phyloP scores from a whole-genome alignment of 305 asterid species.

The Ilex paraguariensis region DNA sequence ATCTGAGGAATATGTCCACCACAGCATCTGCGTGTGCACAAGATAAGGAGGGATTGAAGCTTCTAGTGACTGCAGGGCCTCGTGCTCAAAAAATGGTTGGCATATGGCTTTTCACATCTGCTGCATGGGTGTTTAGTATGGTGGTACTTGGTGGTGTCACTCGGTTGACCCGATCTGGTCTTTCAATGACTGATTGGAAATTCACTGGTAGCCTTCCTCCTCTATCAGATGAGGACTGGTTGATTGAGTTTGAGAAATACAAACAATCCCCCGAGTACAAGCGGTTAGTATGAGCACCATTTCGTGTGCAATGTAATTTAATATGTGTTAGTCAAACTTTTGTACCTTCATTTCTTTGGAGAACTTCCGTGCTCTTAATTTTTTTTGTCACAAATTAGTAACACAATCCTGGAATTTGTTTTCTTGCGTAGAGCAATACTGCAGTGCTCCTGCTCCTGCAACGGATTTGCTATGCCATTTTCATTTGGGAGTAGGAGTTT shows the following conservation, averaged over 20 bases:
- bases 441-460: too few relatives aligned
- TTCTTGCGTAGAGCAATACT: neutral
- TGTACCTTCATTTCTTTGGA: too few relatives aligned
- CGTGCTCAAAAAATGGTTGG: conserved; percentile 80
- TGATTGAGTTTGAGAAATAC: conserved; percentile 75
- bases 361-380: too few relatives aligned
- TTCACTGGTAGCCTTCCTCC: conserved; percentile 82
- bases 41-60: conserved; percentile 49
- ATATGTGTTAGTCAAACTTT: too few relatives aligned
- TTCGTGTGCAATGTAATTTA: conserved; percentile 1
- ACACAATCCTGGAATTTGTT: too few relatives aligned
- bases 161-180: conserved; percentile 77
- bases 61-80: conserved; percentile 74
- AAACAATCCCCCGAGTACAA: conserved; percentile 82
- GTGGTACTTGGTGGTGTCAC: conserved; percentile 92
- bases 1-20: conserved; percentile 50
- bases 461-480: too few relatives aligned
- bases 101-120: conserved; percentile 77
- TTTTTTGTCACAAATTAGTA: too few relatives aligned
- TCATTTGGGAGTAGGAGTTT: neutral
- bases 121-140: conserved; percentile 94
- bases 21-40: conserved; percentile 34
- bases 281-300: conserved; percentile 41
- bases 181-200: conserved; percentile 95
- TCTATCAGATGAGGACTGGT: conserved; percentile 73